Evolutionary conservation across 345 rosid species (phyloP), one percentile per base, ranked within the genome.

Genomic region (Lagerstroemia speciosa): DNA sequence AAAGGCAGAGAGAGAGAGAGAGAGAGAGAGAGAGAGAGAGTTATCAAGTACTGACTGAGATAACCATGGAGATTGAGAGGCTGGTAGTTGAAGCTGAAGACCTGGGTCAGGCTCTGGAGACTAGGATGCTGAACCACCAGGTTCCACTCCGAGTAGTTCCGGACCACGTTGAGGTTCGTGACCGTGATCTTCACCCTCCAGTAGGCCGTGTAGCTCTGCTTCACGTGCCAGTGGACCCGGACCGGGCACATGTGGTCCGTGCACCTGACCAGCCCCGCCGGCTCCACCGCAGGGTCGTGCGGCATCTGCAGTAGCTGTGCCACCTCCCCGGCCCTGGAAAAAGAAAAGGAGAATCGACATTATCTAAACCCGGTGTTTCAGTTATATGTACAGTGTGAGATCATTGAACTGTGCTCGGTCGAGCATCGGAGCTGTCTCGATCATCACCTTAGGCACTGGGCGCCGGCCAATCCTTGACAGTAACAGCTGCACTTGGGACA

Each of bases 221-320:
- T 93, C 20, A 93, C 82, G 38, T 93, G 98, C 98, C 98, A 93
- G 69, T 90, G 98, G 12, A 90, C 82, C 43, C 76, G 68, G 31
- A 89, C 77, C 0, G 97, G 98, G 76, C 98, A 93, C 92, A 85
- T 84, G 69, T 93, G 97, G 8, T 68, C 64, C 1, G 96, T 33
- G 36, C 98, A 93, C 66, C 78, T 72, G 6, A 89, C 96, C 9
- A 86, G 57, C 16, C 86, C 78, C 1, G 77, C 29, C 50, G 41
- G 64, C 69, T 78, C 90, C 38, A 50, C 80, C 6, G 66, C 69
- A 0, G 81, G 77, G 71, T 85, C 81, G 8, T 78, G 85, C 32
- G 76, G 79, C 69, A 86, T 81, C 36, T 69, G 77, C 70, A 85
- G 40, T 67, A 79, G 46, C 0, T 82, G 63, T 3, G 83, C 83